Percentiles rank a stretch among this genome's conserved stretches.
phyloP scores from a whole-genome alignment of 78 protist species.

The Pigoraptor vietnamica region DNA sequence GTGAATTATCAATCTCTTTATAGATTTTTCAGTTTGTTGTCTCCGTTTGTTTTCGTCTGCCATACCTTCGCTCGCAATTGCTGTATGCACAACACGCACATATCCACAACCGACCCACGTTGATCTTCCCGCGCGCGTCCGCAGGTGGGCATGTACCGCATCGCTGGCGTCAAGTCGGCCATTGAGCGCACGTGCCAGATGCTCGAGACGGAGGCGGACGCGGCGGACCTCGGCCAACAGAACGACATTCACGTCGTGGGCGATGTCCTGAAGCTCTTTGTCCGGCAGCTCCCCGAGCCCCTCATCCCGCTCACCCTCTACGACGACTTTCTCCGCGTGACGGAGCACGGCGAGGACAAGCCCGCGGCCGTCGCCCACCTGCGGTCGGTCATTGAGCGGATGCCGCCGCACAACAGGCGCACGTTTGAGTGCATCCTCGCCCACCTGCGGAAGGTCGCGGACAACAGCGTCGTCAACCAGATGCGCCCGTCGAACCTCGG shows the following conservation, averaged over 20 bases:
- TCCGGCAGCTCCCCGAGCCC: conserved; percentile 8
- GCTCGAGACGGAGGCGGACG: not conserved
- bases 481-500: conserved; percentile 7
- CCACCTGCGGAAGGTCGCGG: not conserved
- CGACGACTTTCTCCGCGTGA: not conserved
- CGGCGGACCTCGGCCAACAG: not conserved
- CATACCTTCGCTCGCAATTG: too few relatives aligned
- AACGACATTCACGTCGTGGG: not conserved
- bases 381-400: not conserved
- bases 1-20: too few relatives aligned
- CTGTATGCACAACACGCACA: too few relatives aligned
- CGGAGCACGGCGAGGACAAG: not conserved
- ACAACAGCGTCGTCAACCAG: not conserved
- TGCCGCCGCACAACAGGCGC: not conserved
- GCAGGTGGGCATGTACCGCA: conserved; percentile 21
- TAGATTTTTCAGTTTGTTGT: too few relatives aligned
- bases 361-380: not conserved
- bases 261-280: not conserved
- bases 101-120: too few relatives aligned
- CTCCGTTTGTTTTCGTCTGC: too few relatives aligned
- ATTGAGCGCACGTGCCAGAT: not conserved
- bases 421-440: not conserved
- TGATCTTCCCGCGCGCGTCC: too few relatives aligned
- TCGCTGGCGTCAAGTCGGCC: conserved; percentile 20
- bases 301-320: not conserved